Conservation (phyloP, 768 basidiomycete genomes). For the Leccinum ochraceum region DNA sequence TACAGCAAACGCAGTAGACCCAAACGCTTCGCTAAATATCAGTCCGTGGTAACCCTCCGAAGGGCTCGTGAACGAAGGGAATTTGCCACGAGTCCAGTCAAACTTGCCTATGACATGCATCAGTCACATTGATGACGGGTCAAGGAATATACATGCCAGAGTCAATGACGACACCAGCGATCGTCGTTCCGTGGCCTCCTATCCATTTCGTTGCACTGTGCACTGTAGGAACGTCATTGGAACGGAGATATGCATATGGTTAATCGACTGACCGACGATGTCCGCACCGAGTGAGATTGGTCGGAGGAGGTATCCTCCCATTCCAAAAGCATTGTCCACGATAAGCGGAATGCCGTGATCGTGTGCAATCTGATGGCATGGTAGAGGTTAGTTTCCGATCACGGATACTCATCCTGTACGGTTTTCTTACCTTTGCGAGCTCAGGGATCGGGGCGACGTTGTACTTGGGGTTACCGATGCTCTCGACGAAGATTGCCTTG, state of each 20-base stretch:
- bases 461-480: too few relatives aligned
- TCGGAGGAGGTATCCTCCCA: slow-evolving; percentile 55
- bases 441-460: too few relatives aligned
- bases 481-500: too few relatives aligned
- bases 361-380: not conserved
- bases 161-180: slow-evolving; percentile 64
- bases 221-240: slow-evolving; percentile 31
- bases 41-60: slow-evolving; percentile 59
- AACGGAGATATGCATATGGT: not conserved
- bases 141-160: slow-evolving; percentile 39
- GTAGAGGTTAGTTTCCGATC: too few relatives aligned
- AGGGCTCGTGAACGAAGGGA: slow-evolving; percentile 58
- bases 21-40: slow-evolving; percentile 51
- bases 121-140: not conserved
- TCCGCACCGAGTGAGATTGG: slow-evolving; percentile 61
- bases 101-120: slow-evolving; percentile 46
- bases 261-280: slow-evolving; percentile 41
- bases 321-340: slow-evolving; percentile 66
- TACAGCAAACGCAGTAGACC: slow-evolving; percentile 49
- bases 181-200: slow-evolving; percentile 63
- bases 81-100: slow-evolving; percentile 53
- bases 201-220: slow-evolving; percentile 71
- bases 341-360: slow-evolving; percentile 59
- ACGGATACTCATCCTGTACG: too few relatives aligned
- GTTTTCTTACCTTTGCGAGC: too few relatives aligned